A percentile compares a stretch with the other conserved stretches of the same genome.
Conservation (phyloP, 345 rosid genomes). For the Turritis glabra region DNA sequence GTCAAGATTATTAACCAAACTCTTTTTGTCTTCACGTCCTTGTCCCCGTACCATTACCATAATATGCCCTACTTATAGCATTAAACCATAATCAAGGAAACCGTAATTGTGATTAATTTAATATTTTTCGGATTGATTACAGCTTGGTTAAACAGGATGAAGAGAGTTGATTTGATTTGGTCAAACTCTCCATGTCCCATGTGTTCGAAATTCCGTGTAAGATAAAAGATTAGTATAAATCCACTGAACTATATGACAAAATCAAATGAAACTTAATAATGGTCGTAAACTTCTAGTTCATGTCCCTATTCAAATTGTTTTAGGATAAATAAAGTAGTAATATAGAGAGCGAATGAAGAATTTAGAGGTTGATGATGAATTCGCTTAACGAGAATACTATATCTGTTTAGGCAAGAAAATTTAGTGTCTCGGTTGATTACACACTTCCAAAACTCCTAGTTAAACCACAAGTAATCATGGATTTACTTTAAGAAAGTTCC, state of each 20-base stretch:
- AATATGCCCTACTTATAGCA: neutral
- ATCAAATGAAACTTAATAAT: neutral
- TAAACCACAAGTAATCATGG: conserved; percentile 36
- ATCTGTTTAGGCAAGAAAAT: conserved; percentile 28
- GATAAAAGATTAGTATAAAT: too few species aligned
- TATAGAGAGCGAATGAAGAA: neutral
- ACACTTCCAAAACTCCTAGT: conserved; percentile 27
- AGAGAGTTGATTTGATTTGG: conserved; percentile 14
- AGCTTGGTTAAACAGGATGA: neutral
- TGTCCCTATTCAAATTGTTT: neutral
- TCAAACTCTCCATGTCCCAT: neutral
- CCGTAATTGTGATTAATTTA: neutral
- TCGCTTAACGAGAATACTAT: conserved; percentile 30
- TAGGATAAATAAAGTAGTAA: neutral
- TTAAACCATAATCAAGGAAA: conserved; percentile 5
- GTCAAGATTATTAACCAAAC: neutral
- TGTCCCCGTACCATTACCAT: conserved; percentile 1
- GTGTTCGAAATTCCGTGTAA: too few species aligned
- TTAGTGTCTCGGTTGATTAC: neutral
- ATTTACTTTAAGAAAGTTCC: neutral
- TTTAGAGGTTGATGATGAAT: neutral
- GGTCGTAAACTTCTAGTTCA: conserved; percentile 9
- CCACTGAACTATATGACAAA: conserved; percentile 3
- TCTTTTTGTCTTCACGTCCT: conserved; percentile 23
- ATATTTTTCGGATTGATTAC: conserved; percentile 4